These are phyloP conservation scores for Suillus alpinus DNA, from an alignment of 768 basidiomycete genomes.

Conservation along the genomic window DNA sequence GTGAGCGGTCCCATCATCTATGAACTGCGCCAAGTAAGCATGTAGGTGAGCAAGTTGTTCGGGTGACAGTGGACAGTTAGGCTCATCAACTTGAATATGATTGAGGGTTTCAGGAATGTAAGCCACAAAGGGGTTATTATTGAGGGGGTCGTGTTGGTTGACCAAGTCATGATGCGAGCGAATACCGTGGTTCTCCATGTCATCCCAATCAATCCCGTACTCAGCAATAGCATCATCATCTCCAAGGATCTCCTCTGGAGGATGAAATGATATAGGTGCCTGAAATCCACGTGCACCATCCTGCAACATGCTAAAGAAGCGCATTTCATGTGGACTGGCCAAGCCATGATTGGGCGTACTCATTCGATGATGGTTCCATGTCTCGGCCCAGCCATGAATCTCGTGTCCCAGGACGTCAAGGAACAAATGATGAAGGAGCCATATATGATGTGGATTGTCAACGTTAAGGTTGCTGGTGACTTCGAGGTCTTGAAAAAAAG, in stretches of 20 bases:
- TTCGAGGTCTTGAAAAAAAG: slow-evolving; percentile 50
- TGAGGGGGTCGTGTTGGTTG: not conserved
- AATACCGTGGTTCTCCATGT: not conserved
- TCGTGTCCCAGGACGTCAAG: slow-evolving; percentile 31
- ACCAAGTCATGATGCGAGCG: not conserved
- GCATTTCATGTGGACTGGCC: not conserved
- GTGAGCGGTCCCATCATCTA: too few relatives aligned
- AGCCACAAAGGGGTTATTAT: not conserved
- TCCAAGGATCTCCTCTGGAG: not conserved
- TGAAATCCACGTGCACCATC: not conserved
- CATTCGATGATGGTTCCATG: slow-evolving; percentile 35
- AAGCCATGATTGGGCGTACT: not conserved
- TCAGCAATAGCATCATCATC: not conserved
- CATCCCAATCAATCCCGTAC: not conserved
- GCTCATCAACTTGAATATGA: not conserved
- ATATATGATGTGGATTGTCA: slow-evolving; percentile 30
- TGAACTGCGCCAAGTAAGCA: too few relatives aligned
- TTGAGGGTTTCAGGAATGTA: not conserved
- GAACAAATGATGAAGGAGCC: slow-evolving; percentile 40
- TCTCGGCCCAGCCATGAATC: slow-evolving; percentile 25
- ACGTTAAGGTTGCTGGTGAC: slow-evolving; percentile 24
- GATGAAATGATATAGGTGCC: not conserved
- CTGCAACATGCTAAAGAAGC: not conserved
- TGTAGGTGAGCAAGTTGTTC: too few relatives aligned
- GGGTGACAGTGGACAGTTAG: not conserved